Percentiles rank a stretch among this genome's conserved stretches.
Conservation (phyloP, 2,329 filamentous ascomycete species). For the Ophiostoma sp. region DNA sequence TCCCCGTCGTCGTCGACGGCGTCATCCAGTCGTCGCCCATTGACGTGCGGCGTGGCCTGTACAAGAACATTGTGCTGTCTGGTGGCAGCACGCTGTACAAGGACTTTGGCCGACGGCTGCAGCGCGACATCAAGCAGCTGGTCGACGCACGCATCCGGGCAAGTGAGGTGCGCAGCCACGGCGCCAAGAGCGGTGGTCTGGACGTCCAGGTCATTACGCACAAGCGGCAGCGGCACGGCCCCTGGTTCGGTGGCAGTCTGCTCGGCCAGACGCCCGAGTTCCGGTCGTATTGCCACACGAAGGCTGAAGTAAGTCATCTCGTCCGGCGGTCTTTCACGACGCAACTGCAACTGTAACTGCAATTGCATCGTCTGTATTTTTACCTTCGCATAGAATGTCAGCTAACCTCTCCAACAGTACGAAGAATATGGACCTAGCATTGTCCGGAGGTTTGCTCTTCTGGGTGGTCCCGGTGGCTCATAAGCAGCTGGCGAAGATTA, state of each 20-base stretch:
- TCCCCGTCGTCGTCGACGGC: conserved; percentile 90
- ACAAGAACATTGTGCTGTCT: conserved; percentile 99
- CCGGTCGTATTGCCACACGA: conserved; percentile 97
- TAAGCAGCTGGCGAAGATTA: conserved; percentile 41
- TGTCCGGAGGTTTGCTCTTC: conserved; percentile 87
- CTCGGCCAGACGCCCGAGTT: conserved; percentile 98
- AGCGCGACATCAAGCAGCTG: conserved; percentile 94
- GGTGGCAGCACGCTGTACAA: conserved; percentile 98
- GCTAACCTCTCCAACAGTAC: conserved; percentile 57
- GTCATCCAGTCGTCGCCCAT: conserved; percentile 98
- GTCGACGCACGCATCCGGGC: conserved; percentile 91
- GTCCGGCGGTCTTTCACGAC: background rate
- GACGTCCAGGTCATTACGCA: conserved; percentile 97
- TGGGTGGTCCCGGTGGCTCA: conserved; percentile 86
- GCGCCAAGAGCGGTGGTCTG: conserved; percentile 87
- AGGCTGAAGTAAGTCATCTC: conserved; percentile 60
- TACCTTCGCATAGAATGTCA: background rate
- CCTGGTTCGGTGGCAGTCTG: conserved; percentile 97
- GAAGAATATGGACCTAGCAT: conserved; percentile 96
- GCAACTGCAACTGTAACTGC: background rate
- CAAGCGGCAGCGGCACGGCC: conserved; percentile 94
- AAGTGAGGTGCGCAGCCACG: conserved; percentile 87
- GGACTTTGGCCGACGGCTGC: conserved; percentile 92
- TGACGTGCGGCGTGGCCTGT: conserved; percentile 91
- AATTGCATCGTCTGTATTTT: background rate